Evolutionary conservation across 1,284 basidiomycete species (phyloP).

Genomic region (Fistulinella cinereoalba): DNA sequence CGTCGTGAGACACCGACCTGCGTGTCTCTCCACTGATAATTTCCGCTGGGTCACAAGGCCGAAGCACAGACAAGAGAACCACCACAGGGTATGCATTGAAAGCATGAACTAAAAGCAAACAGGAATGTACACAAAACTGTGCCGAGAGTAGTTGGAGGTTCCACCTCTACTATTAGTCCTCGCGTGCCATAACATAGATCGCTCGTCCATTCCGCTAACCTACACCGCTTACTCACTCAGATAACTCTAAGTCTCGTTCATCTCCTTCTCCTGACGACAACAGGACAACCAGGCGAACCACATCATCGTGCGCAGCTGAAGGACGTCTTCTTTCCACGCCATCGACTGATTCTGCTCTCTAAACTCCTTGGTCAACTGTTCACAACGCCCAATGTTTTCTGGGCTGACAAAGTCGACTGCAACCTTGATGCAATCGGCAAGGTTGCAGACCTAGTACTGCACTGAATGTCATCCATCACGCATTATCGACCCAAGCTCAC

Average conservation of each 20-base stretch:
- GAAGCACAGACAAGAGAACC: too few relatives aligned
- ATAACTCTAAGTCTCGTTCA: slow-evolving; percentile 30
- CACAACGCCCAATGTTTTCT: slow-evolving; percentile 85
- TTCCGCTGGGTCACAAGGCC: too few relatives aligned
- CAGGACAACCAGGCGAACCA: slow-evolving; percentile 89
- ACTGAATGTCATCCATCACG: not conserved
- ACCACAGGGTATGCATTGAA: slow-evolving; percentile 13
- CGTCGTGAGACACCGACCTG: too few relatives aligned
- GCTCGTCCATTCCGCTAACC: slow-evolving; percentile 11
- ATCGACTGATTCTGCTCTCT: slow-evolving; percentile 81
- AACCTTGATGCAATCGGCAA: slow-evolving; percentile 92
- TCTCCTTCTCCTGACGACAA: slow-evolving; percentile 46
- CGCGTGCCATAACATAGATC: slow-evolving; percentile 31
- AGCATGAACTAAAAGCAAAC: slow-evolving; percentile 15
- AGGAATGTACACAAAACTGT: slow-evolving; percentile 30
- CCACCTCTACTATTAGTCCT: slow-evolving; percentile 29
- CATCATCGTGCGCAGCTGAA: slow-evolving; percentile 89
- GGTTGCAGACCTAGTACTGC: slow-evolving; percentile 64
- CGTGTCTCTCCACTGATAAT: too few relatives aligned
- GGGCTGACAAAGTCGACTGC: slow-evolving; percentile 96
- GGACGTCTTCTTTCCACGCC: slow-evolving; percentile 92
- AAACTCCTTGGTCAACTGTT: slow-evolving; percentile 84
- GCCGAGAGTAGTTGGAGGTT: slow-evolving; percentile 24
- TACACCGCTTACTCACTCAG: slow-evolving; percentile 19
- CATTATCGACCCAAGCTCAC: slow-evolving; percentile 41